phyloP scores from a whole-genome alignment of 2,329 filamentous ascomycete species.

The Phialophora expanda region DNA sequence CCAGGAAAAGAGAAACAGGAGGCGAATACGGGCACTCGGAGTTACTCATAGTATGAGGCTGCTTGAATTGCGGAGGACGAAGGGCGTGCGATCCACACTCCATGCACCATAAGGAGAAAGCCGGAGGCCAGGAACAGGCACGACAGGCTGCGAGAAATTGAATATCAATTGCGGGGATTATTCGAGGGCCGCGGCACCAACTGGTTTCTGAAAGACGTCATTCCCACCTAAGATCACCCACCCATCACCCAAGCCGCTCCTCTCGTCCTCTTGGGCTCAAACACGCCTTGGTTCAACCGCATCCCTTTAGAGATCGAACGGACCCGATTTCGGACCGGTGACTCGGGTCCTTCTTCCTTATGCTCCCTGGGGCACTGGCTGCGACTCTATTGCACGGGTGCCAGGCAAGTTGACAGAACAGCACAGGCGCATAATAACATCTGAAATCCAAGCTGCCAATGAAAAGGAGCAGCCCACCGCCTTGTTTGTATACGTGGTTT shows the following conservation, averaged over 20 bases:
- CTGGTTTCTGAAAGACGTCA: neutral
- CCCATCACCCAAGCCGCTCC: neutral
- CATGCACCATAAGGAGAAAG: neutral
- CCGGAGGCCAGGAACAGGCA: neutral
- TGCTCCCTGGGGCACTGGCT: too few relatives aligned
- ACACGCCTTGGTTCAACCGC: neutral
- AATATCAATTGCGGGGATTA: neutral
- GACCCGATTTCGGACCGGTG: too few relatives aligned
- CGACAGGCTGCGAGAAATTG: neutral
- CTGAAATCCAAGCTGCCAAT: too few relatives aligned
- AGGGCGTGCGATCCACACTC: constrained; percentile 6
- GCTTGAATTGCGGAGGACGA: neutral
- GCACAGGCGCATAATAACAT: neutral
- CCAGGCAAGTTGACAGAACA: too few relatives aligned
- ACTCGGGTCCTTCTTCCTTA: too few relatives aligned
- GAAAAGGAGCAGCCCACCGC: too few relatives aligned
- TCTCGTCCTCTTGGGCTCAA: too few relatives aligned
- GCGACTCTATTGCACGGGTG: too few relatives aligned
- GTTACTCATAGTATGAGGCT: neutral
- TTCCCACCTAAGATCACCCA: neutral
- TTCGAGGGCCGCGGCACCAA: neutral
- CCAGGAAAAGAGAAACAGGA: neutral
- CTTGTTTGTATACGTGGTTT: too few relatives aligned
- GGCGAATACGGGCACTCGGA: neutral
- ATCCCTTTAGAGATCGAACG: too few relatives aligned